A percentile compares a stretch with the other conserved stretches of the same genome.
Conservation (phyloP, 768 basidiomycete species). For the Polyporus arcularius region DNA sequence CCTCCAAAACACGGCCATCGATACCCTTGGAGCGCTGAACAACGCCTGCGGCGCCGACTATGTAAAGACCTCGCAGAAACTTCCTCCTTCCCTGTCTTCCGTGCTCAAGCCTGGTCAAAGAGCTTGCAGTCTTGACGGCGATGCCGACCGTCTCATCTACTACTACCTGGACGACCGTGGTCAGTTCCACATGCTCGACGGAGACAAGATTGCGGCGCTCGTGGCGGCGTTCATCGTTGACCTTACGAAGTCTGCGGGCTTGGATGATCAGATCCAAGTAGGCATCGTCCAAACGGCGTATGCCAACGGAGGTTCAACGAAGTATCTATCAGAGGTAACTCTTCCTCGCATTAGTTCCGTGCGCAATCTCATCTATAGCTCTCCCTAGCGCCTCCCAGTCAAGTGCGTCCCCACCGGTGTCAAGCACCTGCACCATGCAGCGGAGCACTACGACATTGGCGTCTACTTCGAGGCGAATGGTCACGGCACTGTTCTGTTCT, state of each 20-base stretch:
- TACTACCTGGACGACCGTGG: conserved; percentile 82
- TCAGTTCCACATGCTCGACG: conserved; percentile 90
- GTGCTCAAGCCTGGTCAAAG: conserved; percentile 71
- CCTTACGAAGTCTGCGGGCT: conserved; percentile 80
- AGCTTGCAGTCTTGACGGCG: conserved; percentile 94
- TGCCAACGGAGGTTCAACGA: conserved; percentile 96
- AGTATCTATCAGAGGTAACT: conserved; percentile 80
- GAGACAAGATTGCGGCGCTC: conserved; percentile 95
- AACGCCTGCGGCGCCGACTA: conserved; percentile 91
- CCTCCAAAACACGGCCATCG: conserved; percentile 68
- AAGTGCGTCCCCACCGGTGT: conserved; percentile 96
- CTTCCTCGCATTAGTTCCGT: neutral
- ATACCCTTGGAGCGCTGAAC: conserved; percentile 76
- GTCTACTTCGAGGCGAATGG: conserved; percentile 99
- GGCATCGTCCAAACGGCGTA: conserved; percentile 99
- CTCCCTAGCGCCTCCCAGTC: conserved; percentile 80
- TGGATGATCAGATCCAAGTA: conserved; percentile 76
- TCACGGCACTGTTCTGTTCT: conserved; percentile 97
- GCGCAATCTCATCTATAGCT: neutral
- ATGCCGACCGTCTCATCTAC: conserved; percentile 96
- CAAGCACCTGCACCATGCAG: conserved; percentile 97
- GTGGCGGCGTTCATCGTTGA: conserved; percentile 93
- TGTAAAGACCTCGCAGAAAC: conserved; percentile 89
- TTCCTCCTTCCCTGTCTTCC: conserved; percentile 74
- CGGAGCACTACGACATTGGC: conserved; percentile 91